phyloP scores from a whole-genome alignment of 495 filamentous ascomycete species.

The Sordaria brevicollis region DNA sequence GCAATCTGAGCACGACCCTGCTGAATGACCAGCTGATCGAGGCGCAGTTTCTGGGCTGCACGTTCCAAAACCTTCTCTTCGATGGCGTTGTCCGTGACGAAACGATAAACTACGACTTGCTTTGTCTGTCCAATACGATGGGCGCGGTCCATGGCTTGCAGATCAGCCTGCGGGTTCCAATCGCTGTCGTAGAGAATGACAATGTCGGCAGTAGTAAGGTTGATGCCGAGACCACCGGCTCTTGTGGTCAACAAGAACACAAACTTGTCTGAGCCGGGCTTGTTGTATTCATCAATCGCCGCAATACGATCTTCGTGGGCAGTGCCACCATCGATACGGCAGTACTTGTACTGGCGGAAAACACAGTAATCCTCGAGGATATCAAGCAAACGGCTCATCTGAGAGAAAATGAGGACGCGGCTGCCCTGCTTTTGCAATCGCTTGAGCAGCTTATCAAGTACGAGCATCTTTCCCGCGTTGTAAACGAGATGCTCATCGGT shows the following conservation, averaged over 20 bases:
- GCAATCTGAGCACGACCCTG: constrained; percentile 93
- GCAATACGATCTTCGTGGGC: constrained; percentile 97
- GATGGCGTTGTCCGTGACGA: constrained; percentile 95
- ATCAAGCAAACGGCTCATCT: constrained; percentile 96
- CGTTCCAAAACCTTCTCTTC: constrained; percentile 98
- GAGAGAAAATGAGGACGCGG: constrained; percentile 94
- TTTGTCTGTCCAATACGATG: constrained; percentile 99
- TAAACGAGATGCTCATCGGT: constrained; percentile 92
- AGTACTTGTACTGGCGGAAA: constrained; percentile 89
- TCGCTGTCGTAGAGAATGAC: constrained; percentile 98
- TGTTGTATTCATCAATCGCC: constrained; percentile 98
- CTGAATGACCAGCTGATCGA: constrained; percentile 98
- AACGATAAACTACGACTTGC: constrained; percentile 91
- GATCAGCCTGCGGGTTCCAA: constrained; percentile 97
- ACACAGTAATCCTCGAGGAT: constrained; percentile 98
- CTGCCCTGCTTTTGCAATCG: constrained; percentile 78
- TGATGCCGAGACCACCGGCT: constrained; percentile 96
- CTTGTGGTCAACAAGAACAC: constrained; percentile 95
- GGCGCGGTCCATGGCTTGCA: constrained; percentile 97
- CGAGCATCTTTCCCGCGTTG: constrained; percentile 95
- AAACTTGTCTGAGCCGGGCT: constrained; percentile 88
- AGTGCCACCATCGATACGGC: constrained; percentile 93
- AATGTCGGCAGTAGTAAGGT: constrained; percentile 90
- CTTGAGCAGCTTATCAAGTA: constrained; percentile 85
- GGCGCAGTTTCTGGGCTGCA: constrained; percentile 91